Evolutionary conservation across 2,329 filamentous ascomycete genomes (phyloP).

Genomic region (Calonectria pseudoturangicola): DNA sequence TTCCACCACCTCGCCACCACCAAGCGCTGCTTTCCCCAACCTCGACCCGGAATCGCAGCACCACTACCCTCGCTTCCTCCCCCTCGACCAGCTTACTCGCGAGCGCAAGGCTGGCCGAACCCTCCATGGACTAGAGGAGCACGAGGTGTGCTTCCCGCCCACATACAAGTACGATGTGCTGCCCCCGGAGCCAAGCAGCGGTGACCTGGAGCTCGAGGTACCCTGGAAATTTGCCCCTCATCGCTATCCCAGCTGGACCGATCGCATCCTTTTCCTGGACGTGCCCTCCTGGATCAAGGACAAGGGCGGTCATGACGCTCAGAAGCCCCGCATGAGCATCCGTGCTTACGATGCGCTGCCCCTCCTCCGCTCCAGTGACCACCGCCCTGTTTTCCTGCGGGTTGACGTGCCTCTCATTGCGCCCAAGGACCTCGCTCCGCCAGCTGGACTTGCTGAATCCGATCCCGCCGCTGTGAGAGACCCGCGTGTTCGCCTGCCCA

Average conservation of each 20-base stretch:
- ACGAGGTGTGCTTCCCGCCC: constrained; percentile 85
- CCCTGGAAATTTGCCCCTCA: constrained; percentile 78
- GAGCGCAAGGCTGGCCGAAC: constrained; percentile 82
- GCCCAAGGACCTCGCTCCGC: constrained; percentile 62
- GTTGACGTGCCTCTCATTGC: constrained; percentile 77
- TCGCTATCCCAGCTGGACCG: constrained; percentile 95
- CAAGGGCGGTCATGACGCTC: constrained; percentile 34
- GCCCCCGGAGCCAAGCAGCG: constrained; percentile 57
- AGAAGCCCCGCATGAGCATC: constrained; percentile 66
- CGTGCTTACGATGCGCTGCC: constrained; percentile 84
- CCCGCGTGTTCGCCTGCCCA: constrained; percentile 67
- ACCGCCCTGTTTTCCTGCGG: constrained; percentile 87
- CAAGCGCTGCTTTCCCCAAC: constrained; percentile 78
- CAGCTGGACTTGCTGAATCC: constrained; percentile 47
- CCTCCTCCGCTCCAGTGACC: constrained; percentile 88
- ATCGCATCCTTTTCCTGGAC: constrained; percentile 88
- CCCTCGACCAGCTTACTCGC: constrained; percentile 85
- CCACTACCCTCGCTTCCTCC: constrained; percentile 81
- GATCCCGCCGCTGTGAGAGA: constrained; percentile 57
- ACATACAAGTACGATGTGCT: constrained; percentile 90
- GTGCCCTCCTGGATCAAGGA: constrained; percentile 71
- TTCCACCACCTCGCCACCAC: constrained; percentile 77
- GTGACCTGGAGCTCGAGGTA: constrained; percentile 52
- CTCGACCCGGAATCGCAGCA: constrained; percentile 71
- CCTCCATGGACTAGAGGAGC: constrained; percentile 86